Evolutionary conservation across 2,329 filamentous ascomycete genomes (phyloP).

Genomic region (Calonectria hawksworthii): DNA sequence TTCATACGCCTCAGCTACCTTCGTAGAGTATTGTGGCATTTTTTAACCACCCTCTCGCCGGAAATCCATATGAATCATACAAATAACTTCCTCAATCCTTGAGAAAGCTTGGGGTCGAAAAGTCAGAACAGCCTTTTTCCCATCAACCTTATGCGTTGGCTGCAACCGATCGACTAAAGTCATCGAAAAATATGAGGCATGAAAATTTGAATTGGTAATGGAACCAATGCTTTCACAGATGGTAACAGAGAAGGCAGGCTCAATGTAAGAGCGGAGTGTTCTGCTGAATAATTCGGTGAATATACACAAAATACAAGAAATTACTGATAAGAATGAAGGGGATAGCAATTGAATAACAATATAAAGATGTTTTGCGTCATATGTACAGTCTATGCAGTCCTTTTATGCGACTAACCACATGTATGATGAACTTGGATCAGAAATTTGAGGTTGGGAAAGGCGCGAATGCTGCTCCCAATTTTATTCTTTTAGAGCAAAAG

Average conservation of each 20-base stretch:
- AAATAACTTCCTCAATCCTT: not conserved
- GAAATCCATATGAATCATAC: not conserved
- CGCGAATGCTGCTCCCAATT: not conserved
- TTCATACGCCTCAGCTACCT: too few relatives aligned
- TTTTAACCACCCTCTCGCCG: too few relatives aligned
- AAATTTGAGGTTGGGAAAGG: not conserved
- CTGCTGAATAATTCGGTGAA: not conserved
- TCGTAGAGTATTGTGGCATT: too few relatives aligned
- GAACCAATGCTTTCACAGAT: not conserved
- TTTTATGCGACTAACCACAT: not conserved
- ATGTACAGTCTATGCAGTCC: not conserved
- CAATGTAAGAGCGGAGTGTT: not conserved
- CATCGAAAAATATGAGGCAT: not conserved
- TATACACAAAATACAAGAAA: not conserved
- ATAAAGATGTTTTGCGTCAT: not conserved
- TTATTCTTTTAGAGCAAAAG: not conserved
- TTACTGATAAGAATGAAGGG: not conserved
- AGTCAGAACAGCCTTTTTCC: not conserved
- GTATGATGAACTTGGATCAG: not conserved
- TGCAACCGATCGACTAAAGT: not conserved
- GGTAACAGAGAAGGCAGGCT: not conserved
- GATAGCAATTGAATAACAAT: not conserved
- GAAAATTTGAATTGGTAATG: not conserved
- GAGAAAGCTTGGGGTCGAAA: not conserved
- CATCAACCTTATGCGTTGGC: not conserved